Evolutionary conservation across 805 yeast species (phyloP).

Genomic region (Pichia paraexigua): DNA sequence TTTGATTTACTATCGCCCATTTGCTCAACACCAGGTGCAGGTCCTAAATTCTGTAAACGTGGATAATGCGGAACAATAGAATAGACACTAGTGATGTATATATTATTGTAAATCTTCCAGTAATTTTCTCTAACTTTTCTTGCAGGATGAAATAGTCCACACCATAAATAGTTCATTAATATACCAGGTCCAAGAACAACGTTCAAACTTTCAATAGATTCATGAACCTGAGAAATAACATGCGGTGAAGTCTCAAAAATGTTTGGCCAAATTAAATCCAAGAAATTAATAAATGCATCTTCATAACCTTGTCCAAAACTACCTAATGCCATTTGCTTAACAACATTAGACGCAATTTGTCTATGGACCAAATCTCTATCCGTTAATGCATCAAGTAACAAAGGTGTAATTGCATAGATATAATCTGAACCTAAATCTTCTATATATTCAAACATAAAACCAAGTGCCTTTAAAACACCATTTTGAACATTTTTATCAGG

Average conservation of each 20-base stretch:
- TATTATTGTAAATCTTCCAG: conserved; percentile 75
- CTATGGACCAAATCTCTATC: conserved; percentile 90
- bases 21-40: background rate
- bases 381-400: conserved; percentile 81
- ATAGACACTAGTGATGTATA: conserved; percentile 68
- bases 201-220: conserved; percentile 68
- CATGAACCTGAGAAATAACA: conserved; percentile 75
- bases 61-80: conserved; percentile 83
- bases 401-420: conserved; percentile 67
- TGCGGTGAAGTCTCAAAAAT: conserved; percentile 94
- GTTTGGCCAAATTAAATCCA: conserved; percentile 82
- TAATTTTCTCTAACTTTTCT: conserved; percentile 73
- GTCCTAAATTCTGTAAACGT: conserved; percentile 30
- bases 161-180: conserved; percentile 68
- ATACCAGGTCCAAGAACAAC: conserved; percentile 70
- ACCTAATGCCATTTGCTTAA: conserved; percentile 72
- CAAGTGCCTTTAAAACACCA: conserved; percentile 84
- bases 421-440: conserved; percentile 77
- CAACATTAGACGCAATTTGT: conserved; percentile 89
- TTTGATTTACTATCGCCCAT: conserved; percentile 5
- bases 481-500: conserved; percentile 93
- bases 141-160: conserved; percentile 92
- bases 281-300: conserved; percentile 73
- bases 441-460: conserved; percentile 88
- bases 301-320: conserved; percentile 70